A percentile compares a stretch with the other conserved stretches of the same genome.
phyloP scores from a whole-genome alignment of 2,329 filamentous ascomycete genomes.

The Tolypocladium tundrense region DNA sequence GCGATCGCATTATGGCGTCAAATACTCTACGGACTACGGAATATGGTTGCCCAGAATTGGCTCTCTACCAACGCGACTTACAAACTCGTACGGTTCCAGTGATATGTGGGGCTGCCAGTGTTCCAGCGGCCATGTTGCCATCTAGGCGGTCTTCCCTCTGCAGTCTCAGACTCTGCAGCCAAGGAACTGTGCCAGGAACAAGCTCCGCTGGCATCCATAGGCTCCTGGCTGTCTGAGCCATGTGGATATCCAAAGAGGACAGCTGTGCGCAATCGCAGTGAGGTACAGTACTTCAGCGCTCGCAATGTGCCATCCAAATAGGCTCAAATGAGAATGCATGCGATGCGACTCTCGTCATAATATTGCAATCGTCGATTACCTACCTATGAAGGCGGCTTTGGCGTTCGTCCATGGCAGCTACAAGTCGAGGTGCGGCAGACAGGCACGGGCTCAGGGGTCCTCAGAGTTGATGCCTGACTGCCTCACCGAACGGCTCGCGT shows the following conservation, averaged over 20 bases:
- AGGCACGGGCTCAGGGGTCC: constrained; percentile 2
- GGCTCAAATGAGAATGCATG: background rate
- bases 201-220: background rate
- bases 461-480: constrained; percentile 25
- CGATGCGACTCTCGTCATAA: background rate
- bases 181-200: background rate
- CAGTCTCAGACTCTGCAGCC: background rate
- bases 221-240: background rate
- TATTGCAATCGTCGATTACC: background rate
- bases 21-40: too few species aligned
- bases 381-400: background rate
- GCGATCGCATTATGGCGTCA: background rate
- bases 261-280: background rate
- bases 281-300: background rate
- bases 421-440: background rate
- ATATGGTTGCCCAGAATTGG: background rate
- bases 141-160: background rate
- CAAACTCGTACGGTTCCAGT: too few species aligned
- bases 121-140: background rate
- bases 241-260: background rate
- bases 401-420: background rate
- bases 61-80: too few species aligned
- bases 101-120: background rate
- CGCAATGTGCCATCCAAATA: background rate
- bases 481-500: constrained; percentile 15